Conservation (phyloP, 768 basidiomycete species). For the Tylopilus subfusipes region DNA sequence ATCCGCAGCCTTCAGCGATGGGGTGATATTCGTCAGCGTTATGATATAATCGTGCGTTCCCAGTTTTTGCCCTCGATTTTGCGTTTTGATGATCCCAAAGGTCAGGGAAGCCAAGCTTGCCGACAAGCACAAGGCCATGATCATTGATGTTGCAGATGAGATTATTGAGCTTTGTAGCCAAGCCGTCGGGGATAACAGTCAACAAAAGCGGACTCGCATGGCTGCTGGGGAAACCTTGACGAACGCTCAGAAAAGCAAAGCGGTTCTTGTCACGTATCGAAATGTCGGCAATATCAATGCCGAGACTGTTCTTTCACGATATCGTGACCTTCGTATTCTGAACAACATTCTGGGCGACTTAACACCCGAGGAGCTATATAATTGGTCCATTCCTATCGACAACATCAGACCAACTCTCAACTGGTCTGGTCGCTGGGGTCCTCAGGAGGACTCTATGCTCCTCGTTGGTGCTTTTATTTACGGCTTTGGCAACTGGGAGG, state of each 20-base stretch:
- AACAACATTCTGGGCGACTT: conserved; percentile 73
- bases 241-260: conserved; percentile 95
- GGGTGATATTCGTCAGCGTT: conserved; percentile 95
- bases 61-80: background rate
- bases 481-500: conserved; percentile 97
- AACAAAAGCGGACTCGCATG: conserved; percentile 69
- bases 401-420: conserved; percentile 91
- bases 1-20: conserved; percentile 95
- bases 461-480: conserved; percentile 90
- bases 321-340: conserved; percentile 85
- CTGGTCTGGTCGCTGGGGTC: conserved; percentile 95
- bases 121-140: conserved; percentile 91
- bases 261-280: conserved; percentile 87
- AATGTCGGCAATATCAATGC: conserved; percentile 95
- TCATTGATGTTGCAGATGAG: conserved; percentile 88
- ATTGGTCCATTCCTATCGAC: conserved; percentile 88
- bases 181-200: conserved; percentile 82
- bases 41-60: conserved; percentile 83
- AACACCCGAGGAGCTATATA: conserved; percentile 60
- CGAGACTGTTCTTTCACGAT: conserved; percentile 89
- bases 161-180: conserved; percentile 81
- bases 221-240: conserved; percentile 86
- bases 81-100: conserved; percentile 37
- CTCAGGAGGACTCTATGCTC: conserved; percentile 90
- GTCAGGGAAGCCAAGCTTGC: conserved; percentile 85